These are phyloP conservation scores for Jimgerdemannia flammicorona DNA, from an alignment of 192 early-diverging fungal genomes.

Conservation along the genomic window DNA sequence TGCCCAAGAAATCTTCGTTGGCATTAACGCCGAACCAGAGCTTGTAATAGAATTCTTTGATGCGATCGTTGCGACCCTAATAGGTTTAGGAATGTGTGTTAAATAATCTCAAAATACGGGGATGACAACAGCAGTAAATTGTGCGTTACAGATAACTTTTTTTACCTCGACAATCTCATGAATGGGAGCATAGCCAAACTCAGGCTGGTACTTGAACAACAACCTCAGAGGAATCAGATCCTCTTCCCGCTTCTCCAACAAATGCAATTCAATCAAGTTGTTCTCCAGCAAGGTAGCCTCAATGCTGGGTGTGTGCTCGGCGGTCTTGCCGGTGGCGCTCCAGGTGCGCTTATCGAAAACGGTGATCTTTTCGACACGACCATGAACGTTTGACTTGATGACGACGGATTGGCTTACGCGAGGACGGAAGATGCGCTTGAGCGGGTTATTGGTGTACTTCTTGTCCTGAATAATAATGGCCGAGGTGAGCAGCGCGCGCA, in stretches of 20 bases:
- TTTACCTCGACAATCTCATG: conserved; percentile 77
- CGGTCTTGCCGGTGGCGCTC: conserved; percentile 48
- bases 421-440: conserved; percentile 60
- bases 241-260: conserved; percentile 63
- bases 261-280: conserved; percentile 50
- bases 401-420: conserved; percentile 52
- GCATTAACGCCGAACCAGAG: conserved; percentile 70
- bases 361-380: conserved; percentile 40
- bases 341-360: conserved; percentile 50
- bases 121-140: not conserved
- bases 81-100: conserved; percentile 6
- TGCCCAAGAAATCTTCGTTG: conserved; percentile 41
- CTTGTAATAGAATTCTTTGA: conserved; percentile 82
- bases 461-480: conserved; percentile 77
- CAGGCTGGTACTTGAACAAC: conserved; percentile 76
- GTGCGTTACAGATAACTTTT: conserved; percentile 4
- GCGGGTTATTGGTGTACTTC: conserved; percentile 61
- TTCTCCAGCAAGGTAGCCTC: conserved; percentile 45
- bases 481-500: conserved; percentile 77
- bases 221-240: conserved; percentile 74
- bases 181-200: conserved; percentile 76
- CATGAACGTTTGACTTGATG: conserved; percentile 29
- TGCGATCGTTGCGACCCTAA: conserved; percentile 71
- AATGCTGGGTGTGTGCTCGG: conserved; percentile 42
- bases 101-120: not conserved